Base-by-base conservation (phyloP, 2,329 filamentous ascomycete genomes). In the Pleurostoma richardsiae region DNA sequence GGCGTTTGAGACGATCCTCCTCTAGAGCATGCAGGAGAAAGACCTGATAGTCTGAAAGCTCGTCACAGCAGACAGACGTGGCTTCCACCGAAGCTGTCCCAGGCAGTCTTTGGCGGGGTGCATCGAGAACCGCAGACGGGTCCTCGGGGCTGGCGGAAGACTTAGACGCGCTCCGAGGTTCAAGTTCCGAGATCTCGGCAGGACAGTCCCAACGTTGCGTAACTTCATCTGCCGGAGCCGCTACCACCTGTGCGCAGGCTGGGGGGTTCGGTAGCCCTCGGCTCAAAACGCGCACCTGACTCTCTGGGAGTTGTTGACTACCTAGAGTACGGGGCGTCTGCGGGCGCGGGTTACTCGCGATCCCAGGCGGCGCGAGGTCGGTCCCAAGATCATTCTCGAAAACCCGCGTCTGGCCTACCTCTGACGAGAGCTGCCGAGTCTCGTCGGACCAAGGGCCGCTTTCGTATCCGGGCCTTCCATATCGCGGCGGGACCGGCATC, bases 11-110 rank as follows among this genome's bases (percentile, higher is more conserved):
- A 6, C 55, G 56, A 33, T 61, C 61, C 4, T 56, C 46, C 5
- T 52, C 58, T 39, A 57, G 52, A 27, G 61, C 61, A 19, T 51
- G 53, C 5, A 56, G 54, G 7, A 64, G 42, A 40, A 64, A 64
- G 1, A 51, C 44, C 40, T 64, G 57, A 39, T 53, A 64, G 45
- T 64, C 60, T 10, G 48, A 36, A 8, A 36, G 33, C n/a, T n/a
- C 33, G 33, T 36, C 8, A n/a, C 33, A 2, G n/a, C 8, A n/a
- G n/a, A 36, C n/a, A 36, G 33, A 8, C n/a, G 33, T 8, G 33
- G 33, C 28, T 29, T 10, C 26, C 44, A 29, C 10, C 26, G 38
- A 27, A 30, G 10, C 10, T 44, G 40, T 8, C 33, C 33, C n/a
- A 19, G 19, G 19, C 19, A 19, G 19, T 19, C 19, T 19, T 19